phyloP scores from a whole-genome alignment of 768 basidiomycete species.

The Boletus reticulatus region DNA sequence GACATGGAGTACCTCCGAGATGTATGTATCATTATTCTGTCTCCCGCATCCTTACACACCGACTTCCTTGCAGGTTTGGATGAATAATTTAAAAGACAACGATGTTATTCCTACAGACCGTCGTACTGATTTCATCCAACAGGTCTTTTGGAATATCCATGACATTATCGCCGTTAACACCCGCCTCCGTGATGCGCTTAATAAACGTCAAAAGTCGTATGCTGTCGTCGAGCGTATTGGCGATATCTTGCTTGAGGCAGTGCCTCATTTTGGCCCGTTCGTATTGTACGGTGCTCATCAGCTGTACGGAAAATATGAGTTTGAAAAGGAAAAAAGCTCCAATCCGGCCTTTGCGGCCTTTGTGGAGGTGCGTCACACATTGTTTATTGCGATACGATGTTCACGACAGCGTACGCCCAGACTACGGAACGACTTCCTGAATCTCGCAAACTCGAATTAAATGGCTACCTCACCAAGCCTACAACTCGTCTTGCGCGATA shows the following conservation, averaged over 20 bases:
- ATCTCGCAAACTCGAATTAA: constrained; percentile 94
- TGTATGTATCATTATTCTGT: constrained; percentile 44
- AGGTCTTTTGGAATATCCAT: constrained; percentile 97
- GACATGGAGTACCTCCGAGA: constrained; percentile 98
- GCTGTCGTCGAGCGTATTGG: constrained; percentile 92
- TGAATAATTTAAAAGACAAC: constrained; percentile 75
- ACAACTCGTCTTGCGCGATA: constrained; percentile 97
- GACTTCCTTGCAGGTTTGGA: constrained; percentile 64
- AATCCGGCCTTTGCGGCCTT: constrained; percentile 93
- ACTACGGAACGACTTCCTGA: constrained; percentile 89
- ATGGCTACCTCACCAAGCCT: constrained; percentile 97
- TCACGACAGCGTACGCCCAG: constrained; percentile 38
- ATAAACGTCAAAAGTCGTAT: constrained; percentile 92
- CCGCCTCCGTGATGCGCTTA: constrained; percentile 87
- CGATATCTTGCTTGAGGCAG: constrained; percentile 84
- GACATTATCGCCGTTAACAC: constrained; percentile 93
- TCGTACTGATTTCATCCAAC: constrained; percentile 82
- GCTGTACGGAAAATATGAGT: constrained; percentile 97
- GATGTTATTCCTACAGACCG: constrained; percentile 75
- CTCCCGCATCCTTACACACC: background rate
- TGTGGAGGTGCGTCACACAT: constrained; percentile 68
- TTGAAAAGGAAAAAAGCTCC: constrained; percentile 95
- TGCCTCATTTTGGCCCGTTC: constrained; percentile 89
- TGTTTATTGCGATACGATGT: background rate
- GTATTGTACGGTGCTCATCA: constrained; percentile 96